Base-by-base conservation (phyloP, 257 asterid species). In the Perilla frutescens region DNA sequence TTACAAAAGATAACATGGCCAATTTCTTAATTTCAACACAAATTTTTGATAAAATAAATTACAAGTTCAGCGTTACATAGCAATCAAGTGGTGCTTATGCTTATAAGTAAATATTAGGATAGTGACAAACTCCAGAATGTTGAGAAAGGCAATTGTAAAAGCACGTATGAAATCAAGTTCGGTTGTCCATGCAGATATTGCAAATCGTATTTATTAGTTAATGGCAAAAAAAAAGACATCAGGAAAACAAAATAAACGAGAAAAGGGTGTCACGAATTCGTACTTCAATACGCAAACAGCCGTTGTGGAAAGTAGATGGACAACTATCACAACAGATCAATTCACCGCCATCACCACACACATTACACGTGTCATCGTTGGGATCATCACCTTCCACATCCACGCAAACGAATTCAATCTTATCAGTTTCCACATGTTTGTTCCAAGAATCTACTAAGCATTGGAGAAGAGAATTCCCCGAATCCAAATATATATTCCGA, bases 261-360 rank as follows among this genome's bases (percentile, higher is more conserved):
- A 62, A 39, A 32, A 40, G 67, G 47, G 64, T 49, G 72, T 13
- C 66, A n/a, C 6, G 68, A 57, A 41, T 50, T 68, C 87, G 59
- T 90, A 95, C 99, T 70, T 89, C 66, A 79, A 89, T 87, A 72
- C 71, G 80, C 84, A 95, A 87, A 85, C 98, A 95, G 84, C 87
- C 84, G 56, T 84, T 88, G 81, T 95, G 99, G 81, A 95, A 95
- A 29, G 99, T 95, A 39, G 99, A 89, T 8, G 99, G 98, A 81
- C 99, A 95, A 40, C 96, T 73, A 74, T 95, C 98, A 62, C 99
- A 92, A 77, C 99, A 95, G 70, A 89, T 87, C 89, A 95, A 82
- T 71, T 90, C 85, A 76, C 99, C 99, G 61, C 98, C 99, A 80
- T 95, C 97, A 15, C 96, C 98, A 76, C 99, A 95, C 39, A 95